Conservation (phyloP, 129 eudicot genomes). For the sunflower (Helianthus annuus) region DNA sequence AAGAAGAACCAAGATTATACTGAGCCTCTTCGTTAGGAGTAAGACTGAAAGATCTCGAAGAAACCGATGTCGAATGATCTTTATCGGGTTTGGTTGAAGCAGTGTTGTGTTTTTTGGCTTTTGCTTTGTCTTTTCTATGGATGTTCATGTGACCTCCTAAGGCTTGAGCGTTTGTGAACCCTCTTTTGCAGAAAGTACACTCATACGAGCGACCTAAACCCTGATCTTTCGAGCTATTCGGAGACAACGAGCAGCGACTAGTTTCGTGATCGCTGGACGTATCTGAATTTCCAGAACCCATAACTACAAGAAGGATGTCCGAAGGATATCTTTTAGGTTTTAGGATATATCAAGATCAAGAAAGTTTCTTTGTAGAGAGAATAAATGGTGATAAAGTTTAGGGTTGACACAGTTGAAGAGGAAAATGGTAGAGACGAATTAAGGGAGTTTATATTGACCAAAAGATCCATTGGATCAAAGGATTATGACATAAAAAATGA, state of each 20-base stretch:
- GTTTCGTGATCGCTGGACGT: conserved; percentile 47
- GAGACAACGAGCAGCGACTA: conserved; percentile 26
- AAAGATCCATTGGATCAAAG: conserved; percentile 18
- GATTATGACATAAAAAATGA: conserved; percentile 24
- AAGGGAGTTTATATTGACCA: conserved; percentile 35
- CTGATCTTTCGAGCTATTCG: conserved; percentile 29
- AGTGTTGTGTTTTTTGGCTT: conserved; percentile 38
- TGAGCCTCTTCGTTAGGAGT: conserved; percentile 32
- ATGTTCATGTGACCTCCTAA: conserved; percentile 90
- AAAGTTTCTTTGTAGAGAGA: conserved; percentile 9
- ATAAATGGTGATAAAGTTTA: conserved; percentile 14
- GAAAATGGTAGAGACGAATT: conserved; percentile 19
- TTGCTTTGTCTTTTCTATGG: conserved; percentile 71
- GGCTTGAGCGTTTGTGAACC: conserved; percentile 85
- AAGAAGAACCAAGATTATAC: conserved; percentile 25
- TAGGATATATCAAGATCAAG: conserved; percentile 24
- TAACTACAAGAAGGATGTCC: conserved; percentile 2
- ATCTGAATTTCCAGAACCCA: conserved; percentile 42
- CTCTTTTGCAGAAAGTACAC: conserved; percentile 75
- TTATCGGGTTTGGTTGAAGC: conserved; percentile 26
- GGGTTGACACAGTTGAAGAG: conserved; percentile 37
- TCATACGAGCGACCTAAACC: conserved; percentile 55
- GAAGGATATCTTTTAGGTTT: conserved; percentile 1
- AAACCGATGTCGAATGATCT: conserved; percentile 12
- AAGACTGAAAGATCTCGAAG: conserved; percentile 32